A percentile compares a stretch with the other conserved stretches of the same genome.
phyloP scores from a whole-genome alignment of 176 grass and related monocot genomes.

The Aegilops tauschii region DNA sequence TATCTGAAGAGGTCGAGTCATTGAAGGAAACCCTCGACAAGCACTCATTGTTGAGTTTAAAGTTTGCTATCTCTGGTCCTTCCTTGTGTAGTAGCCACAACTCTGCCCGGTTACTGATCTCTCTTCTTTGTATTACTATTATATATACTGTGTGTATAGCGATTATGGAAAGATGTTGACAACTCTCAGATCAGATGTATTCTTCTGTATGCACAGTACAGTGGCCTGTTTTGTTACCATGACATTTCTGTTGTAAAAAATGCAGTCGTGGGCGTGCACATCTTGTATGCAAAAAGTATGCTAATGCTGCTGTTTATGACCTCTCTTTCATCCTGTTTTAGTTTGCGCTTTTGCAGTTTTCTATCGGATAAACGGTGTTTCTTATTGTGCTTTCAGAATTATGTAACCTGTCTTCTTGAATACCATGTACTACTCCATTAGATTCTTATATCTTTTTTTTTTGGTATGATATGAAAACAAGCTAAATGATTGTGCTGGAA shows the following conservation, averaged over 20 bases:
- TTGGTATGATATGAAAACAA: no score
- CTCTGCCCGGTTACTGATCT: not conserved
- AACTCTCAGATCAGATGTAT: not conserved
- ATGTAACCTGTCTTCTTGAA: no score
- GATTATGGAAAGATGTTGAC: not conserved
- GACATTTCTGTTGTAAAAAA: not conserved
- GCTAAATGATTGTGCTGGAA: no score
- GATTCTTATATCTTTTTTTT: no score
- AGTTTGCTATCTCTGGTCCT: not conserved
- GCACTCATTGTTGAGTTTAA: slow-evolving; percentile 39
- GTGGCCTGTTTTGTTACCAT: not conserved
- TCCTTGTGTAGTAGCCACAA: not conserved
- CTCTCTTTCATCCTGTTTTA: not conserved
- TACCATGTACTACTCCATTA: no score
- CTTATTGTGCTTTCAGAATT: no score
- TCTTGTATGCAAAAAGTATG: not conserved
- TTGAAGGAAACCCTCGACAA: slow-evolving; percentile 75
- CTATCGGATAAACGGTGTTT: no score
- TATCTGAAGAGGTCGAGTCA: slow-evolving; percentile 85
- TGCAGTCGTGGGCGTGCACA: not conserved
- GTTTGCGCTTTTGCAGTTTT: not conserved
- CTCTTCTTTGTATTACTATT: not conserved
- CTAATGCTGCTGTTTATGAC: not conserved
- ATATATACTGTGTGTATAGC: not conserved
- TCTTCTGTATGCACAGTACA: not conserved